Evolutionary conservation across 73 alveolate genomes (phyloP), one percentile per base, ranked within the genome.

Genomic region (Breviolum minutum): DNA sequence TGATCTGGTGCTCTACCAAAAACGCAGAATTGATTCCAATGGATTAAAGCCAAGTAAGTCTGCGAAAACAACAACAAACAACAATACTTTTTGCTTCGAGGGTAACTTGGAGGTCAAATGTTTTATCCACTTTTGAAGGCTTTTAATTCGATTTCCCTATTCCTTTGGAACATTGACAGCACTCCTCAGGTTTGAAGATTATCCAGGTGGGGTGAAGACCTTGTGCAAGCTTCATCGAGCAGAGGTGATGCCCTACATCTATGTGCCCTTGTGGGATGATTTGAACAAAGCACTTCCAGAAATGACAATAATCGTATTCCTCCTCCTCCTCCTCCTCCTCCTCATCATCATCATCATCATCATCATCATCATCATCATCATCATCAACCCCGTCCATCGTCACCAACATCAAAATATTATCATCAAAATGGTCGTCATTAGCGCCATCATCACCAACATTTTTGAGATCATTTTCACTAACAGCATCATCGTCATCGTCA

Each of bases 161-260:
- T 16, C 69, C 26, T 40, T 40, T 40, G 3, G 54, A 40, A 40
- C 54, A 40, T 40, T 40, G 54, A 40, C 54, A 2, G 54, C 10
- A 16, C 48, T 40, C 12, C 63, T 13, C n/a, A 88, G 95, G 95
- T 90, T 90, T 24, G 97, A 90, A 10, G 97, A 90, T 63, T 90
- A 69, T 54, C 97, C 97, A n/a, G 29, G 63, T 5, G 97, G 97
- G 8, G 76, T 69, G 27, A 70, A 74, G 79, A 71, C 97, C 32
- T 14, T 9, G 29, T 90, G 66, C 87, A 40, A 63, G 20, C 97
- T 90, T 20, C 71, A 54, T 24, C 22, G 97, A 48, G 77, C 87
- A 1, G 97, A 90, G 63, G 97, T 90, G 77, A 70, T 90, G 97
- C 97, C 97, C 12, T 90, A 90, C 85, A 61, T 90, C 87, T 76